Evolutionary conservation across 768 basidiomycete species (phyloP), one percentile per base, ranked within the genome.

Genomic region (Boletellus emodensis): DNA sequence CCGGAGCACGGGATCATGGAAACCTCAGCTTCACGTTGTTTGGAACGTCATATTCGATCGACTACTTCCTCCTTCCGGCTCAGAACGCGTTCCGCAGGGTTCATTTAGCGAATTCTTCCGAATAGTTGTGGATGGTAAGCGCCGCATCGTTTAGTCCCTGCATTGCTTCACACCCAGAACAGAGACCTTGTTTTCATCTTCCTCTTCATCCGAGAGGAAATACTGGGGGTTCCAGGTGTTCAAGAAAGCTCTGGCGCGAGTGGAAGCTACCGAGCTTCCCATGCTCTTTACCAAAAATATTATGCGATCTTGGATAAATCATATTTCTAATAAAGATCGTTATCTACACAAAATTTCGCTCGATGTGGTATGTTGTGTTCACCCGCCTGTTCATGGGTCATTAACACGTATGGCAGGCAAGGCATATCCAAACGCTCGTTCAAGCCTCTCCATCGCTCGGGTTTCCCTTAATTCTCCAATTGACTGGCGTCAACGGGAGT

Each of bases 141-240:
- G 1, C 17, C 30, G 38, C 34, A 35, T 28, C 37, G 40, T 33
- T 33, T 38, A n/a, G 18, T 33, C 14, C 9, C 40, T 28, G 12
- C 36, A 24, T 22, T 22, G 10, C 28, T 40, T 56, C 24, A 55
- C 39, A 34, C 22, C 13, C 14, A 45, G 15, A 17, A 46, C 59
- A 97, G 94, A 95, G 65, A 86, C 90, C 2, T 71, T 97, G 38
- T 96, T 97, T 63, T 83, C 88, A 7, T 74, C 84, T 7, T 86
- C 85, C 17, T 83, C 94, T 0, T 94, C 94, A 1, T 73, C 86
- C 0, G 86, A 94, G 67, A 82, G 92, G 44, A 95, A 96, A 70
- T 91, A 87, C 62, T 94, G 91, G 87, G 95, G 94, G n/a, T 95
- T 98, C 72, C 85, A 87, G 58, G 79, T 95, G 17, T 90, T 97